These are phyloP conservation scores for Neoboletus subvelutipes DNA, from an alignment of 768 basidiomycete species.

Conservation along the genomic window DNA sequence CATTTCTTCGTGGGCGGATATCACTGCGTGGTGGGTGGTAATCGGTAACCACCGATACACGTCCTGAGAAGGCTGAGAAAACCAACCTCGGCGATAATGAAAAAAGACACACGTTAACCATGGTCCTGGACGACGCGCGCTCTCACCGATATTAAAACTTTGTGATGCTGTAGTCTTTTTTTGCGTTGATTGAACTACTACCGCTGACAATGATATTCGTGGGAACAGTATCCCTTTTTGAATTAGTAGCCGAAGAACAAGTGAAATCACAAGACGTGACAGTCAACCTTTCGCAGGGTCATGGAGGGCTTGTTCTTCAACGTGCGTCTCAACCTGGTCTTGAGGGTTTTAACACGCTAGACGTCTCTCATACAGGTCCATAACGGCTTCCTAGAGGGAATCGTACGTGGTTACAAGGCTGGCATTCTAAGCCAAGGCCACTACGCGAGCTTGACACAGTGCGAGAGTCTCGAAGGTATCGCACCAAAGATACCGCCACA, in stretches of 20 bases:
- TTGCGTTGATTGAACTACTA: neutral
- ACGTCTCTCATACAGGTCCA: slow-evolving; percentile 52
- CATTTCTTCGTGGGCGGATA: neutral
- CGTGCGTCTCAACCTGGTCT: slow-evolving; percentile 41
- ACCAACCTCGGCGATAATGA: neutral
- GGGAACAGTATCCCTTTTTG: slow-evolving; percentile 22
- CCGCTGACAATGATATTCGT: neutral
- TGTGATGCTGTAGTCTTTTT: too few species aligned
- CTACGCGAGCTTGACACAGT: slow-evolving; percentile 93
- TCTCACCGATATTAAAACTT: too few species aligned
- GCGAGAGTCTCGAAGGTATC: slow-evolving; percentile 94
- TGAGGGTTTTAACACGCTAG: neutral
- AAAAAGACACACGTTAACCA: neutral
- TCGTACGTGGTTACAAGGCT: slow-evolving; percentile 90
- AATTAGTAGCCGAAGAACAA: neutral
- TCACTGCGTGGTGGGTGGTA: neutral
- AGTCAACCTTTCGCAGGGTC: slow-evolving; percentile 9
- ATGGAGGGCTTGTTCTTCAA: slow-evolving; percentile 94
- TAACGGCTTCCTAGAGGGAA: slow-evolving; percentile 75
- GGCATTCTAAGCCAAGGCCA: slow-evolving; percentile 87
- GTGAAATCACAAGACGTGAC: neutral
- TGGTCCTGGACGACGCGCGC: too few species aligned
- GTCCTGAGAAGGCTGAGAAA: neutral
- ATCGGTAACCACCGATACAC: neutral
- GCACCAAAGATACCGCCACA: neutral